Percentiles rank a stretch among this genome's conserved stretches.
Conservation (phyloP, 2,329 filamentous ascomycete genomes). For the Paraphaeosphaeria sporulosa region DNA sequence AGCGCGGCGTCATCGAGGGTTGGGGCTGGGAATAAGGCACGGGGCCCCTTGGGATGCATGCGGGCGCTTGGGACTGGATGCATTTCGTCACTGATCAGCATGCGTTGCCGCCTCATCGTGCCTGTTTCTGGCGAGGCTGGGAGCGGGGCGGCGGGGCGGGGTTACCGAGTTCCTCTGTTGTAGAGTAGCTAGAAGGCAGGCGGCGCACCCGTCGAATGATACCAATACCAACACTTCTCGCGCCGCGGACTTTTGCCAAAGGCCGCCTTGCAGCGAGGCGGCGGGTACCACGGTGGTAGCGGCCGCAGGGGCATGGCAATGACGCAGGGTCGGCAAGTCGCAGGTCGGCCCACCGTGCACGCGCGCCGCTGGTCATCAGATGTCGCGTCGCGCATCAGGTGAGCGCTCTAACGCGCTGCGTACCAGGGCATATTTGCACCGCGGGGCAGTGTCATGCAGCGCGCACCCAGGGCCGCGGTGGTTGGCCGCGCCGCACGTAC, state of each 20-base stretch:
- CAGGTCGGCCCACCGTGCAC: background rate
- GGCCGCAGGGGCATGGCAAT: background rate
- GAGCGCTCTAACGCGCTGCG: background rate
- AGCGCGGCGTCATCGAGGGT: constrained; percentile 9
- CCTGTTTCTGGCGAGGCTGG: constrained; percentile 4
- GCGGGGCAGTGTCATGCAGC: background rate
- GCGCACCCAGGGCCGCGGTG: background rate
- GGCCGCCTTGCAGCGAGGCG: background rate
- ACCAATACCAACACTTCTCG: background rate
- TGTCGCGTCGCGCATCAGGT: constrained; percentile 10
- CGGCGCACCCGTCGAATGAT: constrained; percentile 7
- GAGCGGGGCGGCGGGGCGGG: constrained; percentile 3
- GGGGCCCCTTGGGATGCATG: background rate
- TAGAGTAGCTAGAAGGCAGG: constrained; percentile 3
- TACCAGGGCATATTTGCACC: background rate
- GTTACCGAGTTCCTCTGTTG: background rate
- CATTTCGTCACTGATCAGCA: constrained; percentile 8
- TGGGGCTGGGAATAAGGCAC: background rate
- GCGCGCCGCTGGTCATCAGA: constrained; percentile 3
- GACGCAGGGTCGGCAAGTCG: constrained; percentile 12
- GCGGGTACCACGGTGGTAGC: background rate
- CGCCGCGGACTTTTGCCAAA: background rate
- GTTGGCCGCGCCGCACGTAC: background rate
- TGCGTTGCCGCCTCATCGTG: background rate
- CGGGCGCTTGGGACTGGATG: constrained; percentile 1